Evolutionary conservation across 371 early-diverging fungal species (phyloP).

Genomic region (Amoeboaphelidium occidentale): DNA sequence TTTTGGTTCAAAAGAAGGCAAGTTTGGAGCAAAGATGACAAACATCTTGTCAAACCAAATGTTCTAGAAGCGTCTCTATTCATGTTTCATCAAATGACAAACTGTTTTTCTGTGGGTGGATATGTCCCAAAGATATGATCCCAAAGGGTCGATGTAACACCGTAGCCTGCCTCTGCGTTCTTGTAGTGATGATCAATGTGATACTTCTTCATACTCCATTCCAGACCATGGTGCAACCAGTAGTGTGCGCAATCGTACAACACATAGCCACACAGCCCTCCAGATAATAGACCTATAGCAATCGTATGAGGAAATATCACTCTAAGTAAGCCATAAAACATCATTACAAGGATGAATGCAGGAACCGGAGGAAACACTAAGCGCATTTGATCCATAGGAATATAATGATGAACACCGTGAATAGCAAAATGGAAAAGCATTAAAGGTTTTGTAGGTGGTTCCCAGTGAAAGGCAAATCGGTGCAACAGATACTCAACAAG

Average conservation of each 20-base stretch:
- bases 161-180: slow-evolving; percentile 56
- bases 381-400: slow-evolving; percentile 27
- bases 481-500: slow-evolving; percentile 48
- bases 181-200: slow-evolving; percentile 88
- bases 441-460: slow-evolving; percentile 54
- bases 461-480: slow-evolving; percentile 77
- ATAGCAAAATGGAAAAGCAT: slow-evolving; percentile 41
- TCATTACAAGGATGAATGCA: slow-evolving; percentile 31
- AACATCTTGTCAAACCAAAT: too few relatives aligned
- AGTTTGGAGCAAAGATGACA: too few relatives aligned
- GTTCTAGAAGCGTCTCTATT: too few relatives aligned
- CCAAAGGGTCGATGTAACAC: slow-evolving; percentile 79
- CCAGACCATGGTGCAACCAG: slow-evolving; percentile 69
- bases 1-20: too few relatives aligned
- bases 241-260: slow-evolving; percentile 77
- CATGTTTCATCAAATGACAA: too few relatives aligned
- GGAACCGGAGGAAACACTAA: slow-evolving; percentile 91
- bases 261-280: slow-evolving; percentile 56
- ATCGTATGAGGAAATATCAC: neutral
- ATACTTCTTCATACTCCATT: slow-evolving; percentile 16
- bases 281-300: slow-evolving; percentile 29
- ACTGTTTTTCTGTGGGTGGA: too few relatives aligned
- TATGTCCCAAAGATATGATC: slow-evolving; percentile 72
- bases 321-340: slow-evolving; percentile 20
- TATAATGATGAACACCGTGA: slow-evolving; percentile 53